These are phyloP conservation scores for Musa schizocarpa DNA, from an alignment of 176 grass and related monocot genomes.

Conservation along the genomic window DNA sequence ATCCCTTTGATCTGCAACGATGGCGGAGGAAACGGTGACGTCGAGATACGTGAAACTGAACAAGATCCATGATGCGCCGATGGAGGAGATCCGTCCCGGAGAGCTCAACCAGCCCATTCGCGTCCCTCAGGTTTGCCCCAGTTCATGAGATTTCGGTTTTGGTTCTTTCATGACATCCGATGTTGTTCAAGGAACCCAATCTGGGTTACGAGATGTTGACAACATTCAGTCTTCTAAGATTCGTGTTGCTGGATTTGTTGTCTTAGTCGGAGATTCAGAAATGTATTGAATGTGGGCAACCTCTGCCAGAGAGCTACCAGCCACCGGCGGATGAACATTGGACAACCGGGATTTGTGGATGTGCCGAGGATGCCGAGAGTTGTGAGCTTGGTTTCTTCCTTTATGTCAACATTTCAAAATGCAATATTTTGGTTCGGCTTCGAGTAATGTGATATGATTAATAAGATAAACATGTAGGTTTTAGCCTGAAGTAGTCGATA, in stretches of 20 bases:
- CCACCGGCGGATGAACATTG: conserved; percentile 76
- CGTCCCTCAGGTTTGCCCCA: conserved; percentile 29
- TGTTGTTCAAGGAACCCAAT: no score
- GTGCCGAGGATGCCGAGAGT: conserved; percentile 62
- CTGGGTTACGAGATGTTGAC: no score
- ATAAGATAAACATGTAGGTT: no score
- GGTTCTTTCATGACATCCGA: no score
- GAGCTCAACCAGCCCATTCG: conserved; percentile 53
- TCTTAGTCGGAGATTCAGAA: conserved; percentile 48
- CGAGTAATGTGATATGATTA: no score
- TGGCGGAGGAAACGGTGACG: conserved; percentile 33
- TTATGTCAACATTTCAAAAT: no score
- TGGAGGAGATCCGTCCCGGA: conserved; percentile 51
- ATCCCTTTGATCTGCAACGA: background rate
- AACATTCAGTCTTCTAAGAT: no score
- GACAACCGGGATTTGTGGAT: conserved; percentile 74
- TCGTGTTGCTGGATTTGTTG: background rate
- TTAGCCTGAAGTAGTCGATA: no score
- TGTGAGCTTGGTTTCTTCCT: conserved; percentile 23
- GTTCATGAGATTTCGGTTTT: background rate
- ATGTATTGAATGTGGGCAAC: conserved; percentile 65
- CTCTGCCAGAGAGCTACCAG: conserved; percentile 65
- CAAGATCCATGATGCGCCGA: conserved; percentile 32
- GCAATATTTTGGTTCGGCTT: no score
- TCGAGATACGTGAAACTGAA: conserved; percentile 40